A percentile compares a stretch with the other conserved stretches of the same genome.
Evolutionary conservation across 2,329 filamentous ascomycete genomes (phyloP).

Genomic region (Fusarium torreyae): DNA sequence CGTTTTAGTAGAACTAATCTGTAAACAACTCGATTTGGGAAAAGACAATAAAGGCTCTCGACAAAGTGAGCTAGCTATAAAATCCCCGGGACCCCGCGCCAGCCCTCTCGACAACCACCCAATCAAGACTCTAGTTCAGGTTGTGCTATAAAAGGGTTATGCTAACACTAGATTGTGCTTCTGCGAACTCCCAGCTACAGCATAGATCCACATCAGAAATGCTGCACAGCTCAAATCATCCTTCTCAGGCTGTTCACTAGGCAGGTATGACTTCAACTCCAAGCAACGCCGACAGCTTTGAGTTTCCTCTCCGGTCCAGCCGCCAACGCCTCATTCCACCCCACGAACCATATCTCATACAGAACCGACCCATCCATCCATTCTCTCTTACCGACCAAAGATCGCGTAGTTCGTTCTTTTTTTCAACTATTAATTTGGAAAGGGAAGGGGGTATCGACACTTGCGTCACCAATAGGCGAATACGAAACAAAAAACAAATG

Average conservation of each 20-base stretch:
- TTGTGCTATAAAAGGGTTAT: constrained; percentile 19
- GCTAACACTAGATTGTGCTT: constrained; percentile 19
- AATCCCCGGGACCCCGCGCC: constrained; percentile 1
- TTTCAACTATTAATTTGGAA: constrained; percentile 32
- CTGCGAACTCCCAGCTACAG: constrained; percentile 14
- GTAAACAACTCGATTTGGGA: background rate
- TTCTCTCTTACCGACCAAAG: constrained; percentile 36
- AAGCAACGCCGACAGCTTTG: constrained; percentile 22
- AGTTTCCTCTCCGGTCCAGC: constrained; percentile 22
- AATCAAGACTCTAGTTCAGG: background rate
- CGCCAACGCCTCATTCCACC: constrained; percentile 43
- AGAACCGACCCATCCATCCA: constrained; percentile 26
- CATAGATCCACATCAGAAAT: constrained; percentile 27
- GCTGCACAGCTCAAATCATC: constrained; percentile 11
- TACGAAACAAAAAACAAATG: constrained; percentile 28
- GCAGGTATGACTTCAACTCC: constrained; percentile 10
- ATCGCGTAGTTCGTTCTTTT: constrained; percentile 20
- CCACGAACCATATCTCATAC: constrained; percentile 36
- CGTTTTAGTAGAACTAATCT: background rate
- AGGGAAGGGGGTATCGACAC: constrained; percentile 47
- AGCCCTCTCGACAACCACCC: constrained; percentile 2
- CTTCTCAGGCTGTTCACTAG: constrained; percentile 6
- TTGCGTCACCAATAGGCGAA: constrained; percentile 34
- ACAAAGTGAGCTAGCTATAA: constrained; percentile 2
- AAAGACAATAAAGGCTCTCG: background rate